Percentiles rank a stretch among this genome's conserved stretches.
These are phyloP conservation scores for Bocquillonia castaneifolia DNA, from an alignment of 441 rosid genomes.

Conservation along the genomic window DNA sequence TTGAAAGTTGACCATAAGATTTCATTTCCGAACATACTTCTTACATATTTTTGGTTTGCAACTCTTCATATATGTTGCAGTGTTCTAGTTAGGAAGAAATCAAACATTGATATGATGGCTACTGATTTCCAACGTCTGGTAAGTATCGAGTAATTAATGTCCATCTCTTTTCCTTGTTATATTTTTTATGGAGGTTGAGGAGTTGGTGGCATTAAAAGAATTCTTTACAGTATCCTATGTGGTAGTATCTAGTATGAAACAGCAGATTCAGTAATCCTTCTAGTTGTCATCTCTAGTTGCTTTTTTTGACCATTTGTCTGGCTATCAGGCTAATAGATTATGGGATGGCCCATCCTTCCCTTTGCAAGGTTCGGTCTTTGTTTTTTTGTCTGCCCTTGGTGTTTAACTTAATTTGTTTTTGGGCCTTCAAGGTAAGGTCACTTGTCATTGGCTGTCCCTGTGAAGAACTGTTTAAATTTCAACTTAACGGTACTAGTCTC, in stretches of 20 bases:
- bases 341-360: conserved; percentile 1
- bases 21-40: no score
- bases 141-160: conserved; percentile 17
- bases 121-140: conserved; percentile 69
- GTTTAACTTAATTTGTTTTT: not conserved
- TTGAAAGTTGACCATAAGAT: no score
- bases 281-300: not conserved
- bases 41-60: not conserved
- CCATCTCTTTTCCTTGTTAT: conserved; percentile 8
- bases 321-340: not conserved
- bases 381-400: not conserved
- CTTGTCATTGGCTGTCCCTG: no score
- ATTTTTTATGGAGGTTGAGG: not conserved
- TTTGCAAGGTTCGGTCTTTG: not conserved
- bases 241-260: not conserved
- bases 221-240: conserved; percentile 4
- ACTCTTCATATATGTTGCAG: conserved; percentile 31
- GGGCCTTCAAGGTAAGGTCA: no score
- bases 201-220: not conserved
- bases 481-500: no score
- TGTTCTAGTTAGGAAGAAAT: conserved; percentile 65
- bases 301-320: conserved; percentile 1
- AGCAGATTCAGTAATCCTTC: not conserved
- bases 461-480: no score
- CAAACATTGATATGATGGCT: conserved; percentile 62